Evolutionary conservation across 805 yeast species (phyloP), one percentile per base, ranked within the genome.

Genomic region (Myxozyma melibiosi): DNA sequence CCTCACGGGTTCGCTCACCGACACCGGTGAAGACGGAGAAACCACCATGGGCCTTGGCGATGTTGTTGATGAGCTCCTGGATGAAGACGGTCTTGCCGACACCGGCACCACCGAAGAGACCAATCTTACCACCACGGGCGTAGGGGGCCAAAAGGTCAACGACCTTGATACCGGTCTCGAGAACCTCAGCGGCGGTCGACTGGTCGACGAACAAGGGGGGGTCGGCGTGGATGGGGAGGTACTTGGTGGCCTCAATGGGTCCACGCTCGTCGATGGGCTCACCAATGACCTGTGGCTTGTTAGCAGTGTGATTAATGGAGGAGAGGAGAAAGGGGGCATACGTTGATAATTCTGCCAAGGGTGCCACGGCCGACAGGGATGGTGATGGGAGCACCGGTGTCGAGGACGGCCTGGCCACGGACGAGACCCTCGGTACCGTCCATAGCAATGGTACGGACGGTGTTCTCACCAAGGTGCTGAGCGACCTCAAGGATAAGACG

Each of bases 101-200:
- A 92, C 99, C 99, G 79, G 99, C 99, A 92, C 99, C 99, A 84
- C 99, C 99, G 88, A 92, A 92, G 76, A 92, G 86, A 86, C 99
- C 99, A 90, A 92, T 92, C 86, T 92, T 92, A 89, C 99, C 99
- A 89, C 99, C 99, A 89, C 97, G 90, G 76, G 99, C 98, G 84
- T 92, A 92, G 71, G 99, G 99, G 71, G 99, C 99, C 70, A 92
- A 85, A 76, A 92, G 84, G 78, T 92, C 99, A 81, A 92, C 99
- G 79, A 92, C 99, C 85, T 92, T 92, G 78, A 92, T 92, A 90
- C 99, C 87, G 67, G 99, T 92, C 83, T 91, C 99, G 76, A 94
- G 85, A 73, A 94, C 91, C 84, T 94, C 98, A 67, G 99, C 98
- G 69, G 85, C 79, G 71, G 99, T 94, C 65, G 97, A 90, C 83